phyloP scores from a whole-genome alignment of 2,329 filamentous ascomycete species.

The Cercospora janseana region DNA sequence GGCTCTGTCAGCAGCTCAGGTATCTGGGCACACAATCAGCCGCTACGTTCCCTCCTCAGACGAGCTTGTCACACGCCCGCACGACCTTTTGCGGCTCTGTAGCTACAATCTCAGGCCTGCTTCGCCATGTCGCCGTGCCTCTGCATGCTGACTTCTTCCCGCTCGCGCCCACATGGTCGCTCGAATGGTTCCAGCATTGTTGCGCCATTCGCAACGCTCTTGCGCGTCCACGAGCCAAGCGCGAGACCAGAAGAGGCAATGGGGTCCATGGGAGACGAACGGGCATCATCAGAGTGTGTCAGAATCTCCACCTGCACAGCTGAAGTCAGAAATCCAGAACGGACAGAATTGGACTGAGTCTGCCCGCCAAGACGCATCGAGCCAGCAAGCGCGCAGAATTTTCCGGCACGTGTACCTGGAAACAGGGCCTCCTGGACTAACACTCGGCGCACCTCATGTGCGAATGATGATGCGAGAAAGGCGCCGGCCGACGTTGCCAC shows the following conservation, averaged over 20 bases:
- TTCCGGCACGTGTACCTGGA: conserved; percentile 8
- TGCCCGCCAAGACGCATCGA: background rate
- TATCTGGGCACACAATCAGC: conserved; percentile 4
- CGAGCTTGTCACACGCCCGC: conserved; percentile 4
- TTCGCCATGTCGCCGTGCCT: background rate
- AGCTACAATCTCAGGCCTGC: conserved; percentile 1
- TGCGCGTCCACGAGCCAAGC: conserved; percentile 16
- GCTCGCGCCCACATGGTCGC: conserved; percentile 13
- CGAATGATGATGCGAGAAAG: conserved; percentile 5
- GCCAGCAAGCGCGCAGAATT: background rate
- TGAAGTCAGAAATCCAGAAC: conserved; percentile 4
- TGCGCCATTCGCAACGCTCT: conserved; percentile 1
- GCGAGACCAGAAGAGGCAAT: conserved; percentile 18
- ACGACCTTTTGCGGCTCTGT: conserved; percentile 10
- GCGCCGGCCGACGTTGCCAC: background rate
- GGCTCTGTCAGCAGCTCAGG: conserved; percentile 8
- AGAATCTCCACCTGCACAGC: conserved; percentile 1
- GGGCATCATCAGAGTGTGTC: too few relatives aligned
- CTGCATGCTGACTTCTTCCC: conserved; percentile 9
- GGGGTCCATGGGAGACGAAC: conserved; percentile 14
- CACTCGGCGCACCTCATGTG: background rate
- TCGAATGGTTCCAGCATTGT: conserved; percentile 11
- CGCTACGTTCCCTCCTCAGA: conserved; percentile 3
- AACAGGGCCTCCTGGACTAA: background rate
- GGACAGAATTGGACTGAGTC: conserved; percentile 1